Conservation (phyloP, 179 eudicot species). For the Patellifolia procumbens region DNA sequence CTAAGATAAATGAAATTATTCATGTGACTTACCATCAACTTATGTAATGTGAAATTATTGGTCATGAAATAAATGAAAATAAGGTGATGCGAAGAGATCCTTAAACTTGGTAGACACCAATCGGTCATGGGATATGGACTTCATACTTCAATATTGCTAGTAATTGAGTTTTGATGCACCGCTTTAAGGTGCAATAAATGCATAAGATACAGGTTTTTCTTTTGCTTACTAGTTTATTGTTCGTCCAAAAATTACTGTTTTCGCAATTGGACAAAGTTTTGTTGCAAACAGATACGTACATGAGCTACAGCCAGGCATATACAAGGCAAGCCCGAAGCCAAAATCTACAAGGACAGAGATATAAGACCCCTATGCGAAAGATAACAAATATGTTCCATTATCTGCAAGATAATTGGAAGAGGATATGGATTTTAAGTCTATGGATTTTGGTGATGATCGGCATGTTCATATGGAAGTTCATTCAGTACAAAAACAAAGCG, state of each 20-base stretch:
- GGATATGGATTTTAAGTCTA: constrained; percentile 76
- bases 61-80: too few relatives aligned
- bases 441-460: constrained; percentile 81
- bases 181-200: constrained; percentile 13
- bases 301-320: constrained; percentile 91
- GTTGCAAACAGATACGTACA: constrained; percentile 86
- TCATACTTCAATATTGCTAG: not conserved
- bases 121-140: constrained; percentile 19
- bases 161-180: constrained; percentile 9
- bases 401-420: constrained; percentile 82
- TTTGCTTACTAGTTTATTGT: not conserved
- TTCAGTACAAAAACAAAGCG: constrained; percentile 70
- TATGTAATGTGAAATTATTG: too few relatives aligned
- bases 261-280: constrained; percentile 98
- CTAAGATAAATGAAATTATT: too few relatives aligned
- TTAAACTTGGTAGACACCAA: too few relatives aligned
- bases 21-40: too few relatives aligned
- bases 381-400: constrained; percentile 51
- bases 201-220: constrained; percentile 4
- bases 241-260: constrained; percentile 53
- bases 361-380: constrained; percentile 53
- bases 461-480: constrained; percentile 80
- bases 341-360: constrained; percentile 75
- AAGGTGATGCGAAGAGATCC: too few relatives aligned
- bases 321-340: constrained; percentile 94